These are phyloP conservation scores for Fusarium begoniae DNA, from an alignment of 2,329 filamentous ascomycete species.

Conservation along the genomic window DNA sequence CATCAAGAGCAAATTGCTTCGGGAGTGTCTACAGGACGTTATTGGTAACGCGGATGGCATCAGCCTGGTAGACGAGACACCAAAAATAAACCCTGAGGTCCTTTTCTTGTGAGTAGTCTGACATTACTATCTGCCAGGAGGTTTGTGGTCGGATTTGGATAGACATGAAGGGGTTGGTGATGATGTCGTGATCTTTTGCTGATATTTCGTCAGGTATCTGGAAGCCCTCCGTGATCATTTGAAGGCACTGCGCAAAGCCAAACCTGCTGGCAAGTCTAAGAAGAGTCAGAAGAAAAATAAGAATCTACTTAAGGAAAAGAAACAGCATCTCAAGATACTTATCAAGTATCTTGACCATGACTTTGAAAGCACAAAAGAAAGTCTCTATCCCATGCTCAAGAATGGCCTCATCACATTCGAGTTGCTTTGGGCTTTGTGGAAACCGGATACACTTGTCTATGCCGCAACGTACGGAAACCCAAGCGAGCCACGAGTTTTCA, in stretches of 20 bases:
- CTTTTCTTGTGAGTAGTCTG: constrained; percentile 67
- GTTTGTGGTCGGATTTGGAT: background rate
- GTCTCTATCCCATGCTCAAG: constrained; percentile 80
- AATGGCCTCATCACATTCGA: constrained; percentile 90
- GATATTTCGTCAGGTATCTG: constrained; percentile 65
- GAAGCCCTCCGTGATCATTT: constrained; percentile 75
- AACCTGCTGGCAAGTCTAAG: constrained; percentile 57
- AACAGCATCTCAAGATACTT: constrained; percentile 75
- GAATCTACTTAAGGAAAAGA: constrained; percentile 66
- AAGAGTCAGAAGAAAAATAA: constrained; percentile 69
- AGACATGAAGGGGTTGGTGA: background rate
- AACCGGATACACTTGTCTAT: constrained; percentile 83
- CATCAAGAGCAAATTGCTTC: constrained; percentile 83
- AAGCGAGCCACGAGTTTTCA: constrained; percentile 84
- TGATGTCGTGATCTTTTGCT: background rate
- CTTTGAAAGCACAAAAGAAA: constrained; percentile 79
- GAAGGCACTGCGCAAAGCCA: constrained; percentile 70
- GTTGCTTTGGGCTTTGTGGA: constrained; percentile 87
- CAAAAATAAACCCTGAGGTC: constrained; percentile 76
- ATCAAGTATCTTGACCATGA: constrained; percentile 83
- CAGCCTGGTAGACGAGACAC: constrained; percentile 81
- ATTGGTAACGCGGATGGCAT: constrained; percentile 60
- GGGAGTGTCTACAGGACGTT: constrained; percentile 64
- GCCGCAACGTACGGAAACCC: constrained; percentile 78
- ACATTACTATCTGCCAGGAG: background rate